Evolutionary conservation across 805 yeast genomes (phyloP).

Genomic region (Kluyveromyces nonfermentans): DNA sequence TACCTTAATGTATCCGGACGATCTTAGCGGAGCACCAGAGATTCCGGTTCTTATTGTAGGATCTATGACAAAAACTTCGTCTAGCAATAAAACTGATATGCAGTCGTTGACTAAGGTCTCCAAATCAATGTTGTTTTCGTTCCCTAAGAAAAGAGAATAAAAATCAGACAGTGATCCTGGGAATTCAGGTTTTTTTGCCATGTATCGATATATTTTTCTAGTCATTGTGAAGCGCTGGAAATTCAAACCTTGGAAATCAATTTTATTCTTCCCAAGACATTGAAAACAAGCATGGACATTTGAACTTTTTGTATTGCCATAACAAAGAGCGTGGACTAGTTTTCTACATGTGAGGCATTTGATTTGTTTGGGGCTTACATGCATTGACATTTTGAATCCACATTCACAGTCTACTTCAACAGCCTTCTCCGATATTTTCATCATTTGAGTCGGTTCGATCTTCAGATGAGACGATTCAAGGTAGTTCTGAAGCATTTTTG

Average conservation of each 20-base stretch:
- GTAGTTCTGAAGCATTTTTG: constrained; percentile 22
- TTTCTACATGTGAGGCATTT: constrained; percentile 28
- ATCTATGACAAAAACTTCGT: constrained; percentile 5
- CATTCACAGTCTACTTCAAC: constrained; percentile 27
- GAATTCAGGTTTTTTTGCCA: constrained; percentile 14
- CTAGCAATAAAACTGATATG: constrained; percentile 9
- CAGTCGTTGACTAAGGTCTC: constrained; percentile 4
- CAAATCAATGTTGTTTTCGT: constrained; percentile 2
- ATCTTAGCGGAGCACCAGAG: constrained; percentile 4
- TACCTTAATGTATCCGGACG: constrained; percentile 14
- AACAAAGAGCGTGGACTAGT: constrained; percentile 29
- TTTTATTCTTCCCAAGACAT: constrained; percentile 18
- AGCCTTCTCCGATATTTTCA: background rate
- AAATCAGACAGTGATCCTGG: constrained; percentile 15
- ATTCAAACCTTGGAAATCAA: constrained; percentile 12
- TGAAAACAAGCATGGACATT: constrained; percentile 19
- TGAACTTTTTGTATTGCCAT: constrained; percentile 19
- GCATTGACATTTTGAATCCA: constrained; percentile 10
- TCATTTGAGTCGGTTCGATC: constrained; percentile 26
- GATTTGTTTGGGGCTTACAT: constrained; percentile 6
- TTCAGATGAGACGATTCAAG: constrained; percentile 19
- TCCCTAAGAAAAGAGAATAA: constrained; percentile 4
- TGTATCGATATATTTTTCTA: constrained; percentile 28
- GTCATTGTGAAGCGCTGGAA: constrained; percentile 28
- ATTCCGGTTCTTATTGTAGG: constrained; percentile 6